Percentiles rank a stretch among this genome's conserved stretches.
These are phyloP conservation scores for Aureobasidium sp. DNA, from an alignment of 2,329 filamentous ascomycete species.

Conservation along the genomic window DNA sequence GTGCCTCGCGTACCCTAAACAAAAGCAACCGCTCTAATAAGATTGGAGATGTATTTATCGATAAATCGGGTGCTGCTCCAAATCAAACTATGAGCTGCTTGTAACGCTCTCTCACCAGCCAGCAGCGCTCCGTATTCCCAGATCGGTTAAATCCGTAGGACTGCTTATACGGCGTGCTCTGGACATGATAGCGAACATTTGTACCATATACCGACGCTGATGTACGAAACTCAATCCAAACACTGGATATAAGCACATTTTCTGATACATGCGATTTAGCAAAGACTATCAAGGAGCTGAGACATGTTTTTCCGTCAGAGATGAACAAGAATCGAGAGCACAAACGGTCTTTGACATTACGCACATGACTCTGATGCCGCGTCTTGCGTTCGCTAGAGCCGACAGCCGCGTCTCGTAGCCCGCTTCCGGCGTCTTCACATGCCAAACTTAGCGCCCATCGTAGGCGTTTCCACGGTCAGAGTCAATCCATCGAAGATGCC, in stretches of 20 bases:
- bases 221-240: not conserved
- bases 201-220: not conserved
- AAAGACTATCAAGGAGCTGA: not conserved
- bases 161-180: not conserved
- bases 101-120: not conserved
- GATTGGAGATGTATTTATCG: not conserved
- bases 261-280: not conserved
- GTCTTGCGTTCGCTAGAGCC: not conserved
- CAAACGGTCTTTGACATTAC: not conserved
- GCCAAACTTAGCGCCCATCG: not conserved
- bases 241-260: not conserved
- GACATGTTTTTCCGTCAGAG: not conserved
- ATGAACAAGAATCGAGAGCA: not conserved
- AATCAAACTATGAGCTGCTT: conserved; percentile 9
- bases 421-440: conserved; percentile 9
- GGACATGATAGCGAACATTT: not conserved
- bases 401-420: not conserved
- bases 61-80: conserved; percentile 9
- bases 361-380: not conserved
- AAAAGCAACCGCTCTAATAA: not conserved
- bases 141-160: not conserved
- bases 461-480: conserved; percentile 8
- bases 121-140: not conserved
- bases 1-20: not conserved
- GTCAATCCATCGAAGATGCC: conserved; percentile 10